A percentile compares a stretch with the other conserved stretches of the same genome.
These are phyloP conservation scores for Botrytis medusae DNA, from an alignment of 2,329 filamentous ascomycete genomes.

Conservation along the genomic window DNA sequence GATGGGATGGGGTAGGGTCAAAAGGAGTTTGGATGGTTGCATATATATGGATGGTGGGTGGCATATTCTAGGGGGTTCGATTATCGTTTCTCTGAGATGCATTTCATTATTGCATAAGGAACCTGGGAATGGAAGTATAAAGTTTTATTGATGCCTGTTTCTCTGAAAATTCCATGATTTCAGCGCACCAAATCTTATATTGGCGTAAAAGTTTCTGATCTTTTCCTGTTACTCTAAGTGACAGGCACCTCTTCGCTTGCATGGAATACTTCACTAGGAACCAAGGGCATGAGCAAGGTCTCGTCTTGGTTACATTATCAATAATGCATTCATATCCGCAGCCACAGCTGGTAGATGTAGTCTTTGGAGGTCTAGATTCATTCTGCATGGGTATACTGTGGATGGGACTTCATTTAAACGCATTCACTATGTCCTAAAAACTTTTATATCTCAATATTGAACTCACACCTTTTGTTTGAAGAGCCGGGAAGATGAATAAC, in stretches of 20 bases:
- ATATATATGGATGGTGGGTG: not conserved
- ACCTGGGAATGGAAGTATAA: not conserved
- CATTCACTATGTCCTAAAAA: not conserved
- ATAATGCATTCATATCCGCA: not conserved
- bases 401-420: accelerated
- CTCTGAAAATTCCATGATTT: too few relatives aligned
- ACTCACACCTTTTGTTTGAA: not conserved
- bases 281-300: not conserved
- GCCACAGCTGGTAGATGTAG: not conserved
- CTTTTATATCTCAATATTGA: not conserved
- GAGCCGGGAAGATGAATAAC: not conserved
- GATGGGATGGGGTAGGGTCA: not conserved
- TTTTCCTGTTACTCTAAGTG: accelerated
- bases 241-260: too few relatives aligned
- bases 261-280: too few relatives aligned
- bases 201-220: not conserved
- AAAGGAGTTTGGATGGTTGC: not conserved
- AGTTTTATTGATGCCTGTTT: not conserved
- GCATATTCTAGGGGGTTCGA: not conserved
- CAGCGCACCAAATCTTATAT: not conserved
- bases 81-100: not conserved
- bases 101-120: not conserved
- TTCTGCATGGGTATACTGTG: not conserved
- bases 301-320: not conserved
- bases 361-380: not conserved